phyloP scores from a whole-genome alignment of 2,329 filamentous ascomycete genomes.

The Alternaria arbusti region DNA sequence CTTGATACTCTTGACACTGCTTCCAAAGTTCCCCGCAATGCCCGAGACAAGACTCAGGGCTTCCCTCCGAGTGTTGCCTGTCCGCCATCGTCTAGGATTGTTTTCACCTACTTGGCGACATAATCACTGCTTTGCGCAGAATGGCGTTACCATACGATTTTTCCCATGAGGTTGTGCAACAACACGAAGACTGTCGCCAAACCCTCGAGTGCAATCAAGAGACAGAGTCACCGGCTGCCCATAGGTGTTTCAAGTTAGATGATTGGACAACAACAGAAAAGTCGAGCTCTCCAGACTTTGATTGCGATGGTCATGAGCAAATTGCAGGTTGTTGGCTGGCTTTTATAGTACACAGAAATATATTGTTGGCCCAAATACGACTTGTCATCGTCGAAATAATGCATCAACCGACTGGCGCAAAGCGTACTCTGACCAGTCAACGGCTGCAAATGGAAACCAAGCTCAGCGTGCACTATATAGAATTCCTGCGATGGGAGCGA shows the following conservation, averaged over 20 bases:
- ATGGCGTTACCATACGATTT: not conserved
- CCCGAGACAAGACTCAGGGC: not conserved
- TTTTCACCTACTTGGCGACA: not conserved
- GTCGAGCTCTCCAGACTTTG: not conserved
- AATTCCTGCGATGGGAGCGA: not conserved
- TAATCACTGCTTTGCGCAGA: not conserved
- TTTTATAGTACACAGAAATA: not conserved
- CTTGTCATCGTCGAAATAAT: not conserved
- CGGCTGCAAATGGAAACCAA: not conserved
- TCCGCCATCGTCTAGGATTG: not conserved
- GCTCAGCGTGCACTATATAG: not conserved
- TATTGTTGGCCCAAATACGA: not conserved
- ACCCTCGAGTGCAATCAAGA: not conserved
- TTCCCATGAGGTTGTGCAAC: not conserved
- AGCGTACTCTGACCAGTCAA: not conserved
- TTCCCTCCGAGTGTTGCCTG: not conserved
- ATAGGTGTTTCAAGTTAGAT: not conserved
- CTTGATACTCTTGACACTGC: not conserved
- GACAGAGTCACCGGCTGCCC: not conserved
- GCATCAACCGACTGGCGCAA: not conserved
- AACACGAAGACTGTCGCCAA: not conserved
- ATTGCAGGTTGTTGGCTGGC: not conserved
- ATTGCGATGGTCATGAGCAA: not conserved
- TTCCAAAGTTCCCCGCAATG: not conserved
- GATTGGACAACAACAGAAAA: not conserved